A percentile compares a stretch with the other conserved stretches of the same genome.
phyloP scores from a whole-genome alignment of 108 stramenopile genomes.

The Nitzschia sp. region DNA sequence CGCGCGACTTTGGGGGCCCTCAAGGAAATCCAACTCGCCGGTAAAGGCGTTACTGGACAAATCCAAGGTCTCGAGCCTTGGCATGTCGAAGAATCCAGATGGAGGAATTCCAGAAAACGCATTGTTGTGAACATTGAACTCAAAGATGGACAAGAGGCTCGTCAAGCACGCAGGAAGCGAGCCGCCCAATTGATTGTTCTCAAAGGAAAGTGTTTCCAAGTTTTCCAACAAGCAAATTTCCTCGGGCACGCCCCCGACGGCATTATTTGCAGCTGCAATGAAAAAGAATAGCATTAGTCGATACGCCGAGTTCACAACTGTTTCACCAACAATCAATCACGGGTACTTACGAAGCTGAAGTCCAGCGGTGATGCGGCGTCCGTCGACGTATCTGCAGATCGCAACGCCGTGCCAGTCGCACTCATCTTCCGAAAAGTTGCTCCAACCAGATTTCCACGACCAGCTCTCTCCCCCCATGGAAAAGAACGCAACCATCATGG shows the following conservation, averaged over 20 bases:
- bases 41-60: constrained; percentile 29
- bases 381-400: not conserved
- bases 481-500: constrained; percentile 48
- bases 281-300: not conserved
- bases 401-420: constrained; percentile 59
- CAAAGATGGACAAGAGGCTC: constrained; percentile 22
- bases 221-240: constrained; percentile 33
- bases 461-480: constrained; percentile 42
- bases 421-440: constrained; percentile 35
- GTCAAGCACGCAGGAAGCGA: constrained; percentile 54
- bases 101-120: constrained; percentile 31
- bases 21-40: constrained; percentile 18
- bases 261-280: constrained; percentile 24
- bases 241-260: constrained; percentile 27
- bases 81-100: constrained; percentile 41
- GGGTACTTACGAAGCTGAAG: constrained; percentile 29
- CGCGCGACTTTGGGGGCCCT: not conserved
- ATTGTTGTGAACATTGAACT: constrained; percentile 25
- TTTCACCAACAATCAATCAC: not conserved
- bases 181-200: constrained; percentile 28
- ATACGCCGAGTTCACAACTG: too few relatives aligned
- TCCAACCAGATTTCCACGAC: constrained; percentile 51
- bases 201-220: constrained; percentile 17
- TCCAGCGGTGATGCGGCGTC: constrained; percentile 5
- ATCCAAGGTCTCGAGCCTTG: constrained; percentile 15